phyloP scores from a whole-genome alignment of 495 filamentous ascomycete genomes.

The Pseudoneurospora amorphoporcata region DNA sequence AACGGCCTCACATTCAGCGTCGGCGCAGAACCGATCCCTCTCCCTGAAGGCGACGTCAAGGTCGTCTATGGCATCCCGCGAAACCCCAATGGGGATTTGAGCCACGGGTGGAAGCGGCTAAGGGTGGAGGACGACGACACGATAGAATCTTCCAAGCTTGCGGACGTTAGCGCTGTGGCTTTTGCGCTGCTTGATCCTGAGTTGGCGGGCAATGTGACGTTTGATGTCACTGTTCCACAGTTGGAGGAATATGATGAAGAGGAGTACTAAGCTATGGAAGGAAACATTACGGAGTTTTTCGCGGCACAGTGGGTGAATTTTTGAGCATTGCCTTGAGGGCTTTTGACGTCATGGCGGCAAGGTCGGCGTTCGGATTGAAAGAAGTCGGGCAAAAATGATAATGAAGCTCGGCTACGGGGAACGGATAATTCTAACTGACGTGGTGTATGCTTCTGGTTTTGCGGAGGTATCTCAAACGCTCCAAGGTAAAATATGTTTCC shows the following conservation, averaged over 20 bases:
- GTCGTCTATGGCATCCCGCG: constrained; percentile 32
- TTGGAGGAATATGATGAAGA: constrained; percentile 34
- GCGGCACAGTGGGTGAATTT: not conserved
- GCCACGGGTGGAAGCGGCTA: constrained; percentile 32
- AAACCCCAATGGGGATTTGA: constrained; percentile 17
- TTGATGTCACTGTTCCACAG: constrained; percentile 54
- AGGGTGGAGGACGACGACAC: constrained; percentile 24
- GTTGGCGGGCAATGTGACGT: constrained; percentile 43
- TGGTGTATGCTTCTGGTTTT: not conserved
- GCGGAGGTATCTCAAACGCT: not conserved
- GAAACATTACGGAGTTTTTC: not conserved
- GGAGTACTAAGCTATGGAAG: not conserved
- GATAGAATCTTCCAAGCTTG: constrained; percentile 28
- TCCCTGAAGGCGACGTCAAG: constrained; percentile 25
- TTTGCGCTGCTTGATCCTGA: constrained; percentile 50
- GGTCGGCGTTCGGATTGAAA: not conserved
- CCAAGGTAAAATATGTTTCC: not conserved
- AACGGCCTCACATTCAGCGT: constrained; percentile 27
- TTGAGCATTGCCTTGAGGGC: not conserved
- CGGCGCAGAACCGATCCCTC: constrained; percentile 19
- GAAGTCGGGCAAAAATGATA: not conserved
- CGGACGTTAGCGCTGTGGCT: constrained; percentile 54
- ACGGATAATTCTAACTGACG: not conserved
- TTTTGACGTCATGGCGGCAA: not conserved
- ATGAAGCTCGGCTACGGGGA: not conserved